Evolutionary conservation across 768 basidiomycete species (phyloP).

Genomic region (Antrodiella citrinella): DNA sequence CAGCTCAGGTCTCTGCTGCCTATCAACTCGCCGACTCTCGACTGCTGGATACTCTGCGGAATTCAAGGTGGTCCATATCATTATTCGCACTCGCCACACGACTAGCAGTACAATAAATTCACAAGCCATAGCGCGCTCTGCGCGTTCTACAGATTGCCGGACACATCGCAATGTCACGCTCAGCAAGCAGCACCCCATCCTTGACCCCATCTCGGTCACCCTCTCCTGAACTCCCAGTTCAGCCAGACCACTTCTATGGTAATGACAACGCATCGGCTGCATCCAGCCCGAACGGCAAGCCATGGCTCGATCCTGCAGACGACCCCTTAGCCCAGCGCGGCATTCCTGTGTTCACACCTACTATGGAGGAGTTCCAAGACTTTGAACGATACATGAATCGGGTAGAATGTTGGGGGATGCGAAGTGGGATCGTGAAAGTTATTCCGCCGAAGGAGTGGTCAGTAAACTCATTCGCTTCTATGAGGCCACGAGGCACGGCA

Average conservation of each 20-base stretch:
- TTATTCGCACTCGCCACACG: background rate
- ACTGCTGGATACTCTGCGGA: too few relatives aligned
- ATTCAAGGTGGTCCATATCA: background rate
- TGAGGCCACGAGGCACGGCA: conserved; percentile 8
- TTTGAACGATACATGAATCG: conserved; percentile 87
- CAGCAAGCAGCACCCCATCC: conserved; percentile 22
- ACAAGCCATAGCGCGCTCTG: background rate
- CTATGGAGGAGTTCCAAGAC: conserved; percentile 84
- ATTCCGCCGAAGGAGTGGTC: conserved; percentile 94
- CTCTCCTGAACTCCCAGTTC: conserved; percentile 33
- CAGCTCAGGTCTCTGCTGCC: background rate
- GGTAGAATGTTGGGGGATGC: conserved; percentile 84
- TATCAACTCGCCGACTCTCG: too few relatives aligned
- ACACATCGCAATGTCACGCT: conserved; percentile 14
- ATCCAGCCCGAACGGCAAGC: conserved; percentile 52
- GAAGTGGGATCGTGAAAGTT: conserved; percentile 92
- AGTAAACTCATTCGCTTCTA: conserved; percentile 22
- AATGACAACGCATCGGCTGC: conserved; percentile 40
- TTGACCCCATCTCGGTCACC: conserved; percentile 43
- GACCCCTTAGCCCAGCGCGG: conserved; percentile 80
- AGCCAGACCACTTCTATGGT: conserved; percentile 83
- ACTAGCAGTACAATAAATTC: background rate
- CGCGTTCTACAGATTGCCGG: background rate
- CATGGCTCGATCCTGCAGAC: conserved; percentile 70
- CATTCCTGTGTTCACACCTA: conserved; percentile 94